These are phyloP conservation scores for Ganoderma lucidum DNA, from an alignment of 1,284 basidiomycete species.

Conservation along the genomic window DNA sequence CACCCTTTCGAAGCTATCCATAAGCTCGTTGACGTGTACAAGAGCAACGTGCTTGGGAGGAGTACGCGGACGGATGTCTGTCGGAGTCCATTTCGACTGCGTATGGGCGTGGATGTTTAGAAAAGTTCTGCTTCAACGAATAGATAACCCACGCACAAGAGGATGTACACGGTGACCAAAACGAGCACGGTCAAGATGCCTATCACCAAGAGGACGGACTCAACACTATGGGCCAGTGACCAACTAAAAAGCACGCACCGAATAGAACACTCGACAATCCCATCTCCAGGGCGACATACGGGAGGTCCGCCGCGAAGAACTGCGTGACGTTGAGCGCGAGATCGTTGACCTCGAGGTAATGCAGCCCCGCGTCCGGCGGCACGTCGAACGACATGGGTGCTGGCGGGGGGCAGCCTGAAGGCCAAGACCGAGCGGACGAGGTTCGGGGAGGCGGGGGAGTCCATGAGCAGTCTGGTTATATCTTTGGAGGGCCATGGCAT, in stretches of 20 bases:
- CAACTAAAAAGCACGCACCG: neutral
- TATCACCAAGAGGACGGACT: neutral
- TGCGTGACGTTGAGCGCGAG: conserved; percentile 6
- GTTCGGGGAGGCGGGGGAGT: neutral
- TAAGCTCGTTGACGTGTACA: neutral
- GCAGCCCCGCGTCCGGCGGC: neutral
- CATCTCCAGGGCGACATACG: conserved; percentile 2
- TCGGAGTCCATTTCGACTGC: neutral
- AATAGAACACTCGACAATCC: conserved; percentile 3
- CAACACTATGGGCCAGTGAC: neutral
- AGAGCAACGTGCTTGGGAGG: neutral
- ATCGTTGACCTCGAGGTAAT: neutral
- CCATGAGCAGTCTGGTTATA: neutral
- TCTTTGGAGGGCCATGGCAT: neutral
- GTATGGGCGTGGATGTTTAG: neutral
- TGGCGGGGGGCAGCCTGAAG: neutral
- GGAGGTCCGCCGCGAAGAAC: conserved; percentile 6
- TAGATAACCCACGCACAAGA: neutral
- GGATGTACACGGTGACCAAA: conserved; percentile 3
- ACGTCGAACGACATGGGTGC: neutral
- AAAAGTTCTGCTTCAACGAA: neutral
- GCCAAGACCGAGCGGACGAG: neutral
- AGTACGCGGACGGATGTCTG: conserved; percentile 6
- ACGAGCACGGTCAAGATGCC: conserved; percentile 2
- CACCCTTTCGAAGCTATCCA: conserved; percentile 2